Base-by-base conservation (phyloP, 1,139 yeast genomes). In the Kluyveromyces sp. region DNA sequence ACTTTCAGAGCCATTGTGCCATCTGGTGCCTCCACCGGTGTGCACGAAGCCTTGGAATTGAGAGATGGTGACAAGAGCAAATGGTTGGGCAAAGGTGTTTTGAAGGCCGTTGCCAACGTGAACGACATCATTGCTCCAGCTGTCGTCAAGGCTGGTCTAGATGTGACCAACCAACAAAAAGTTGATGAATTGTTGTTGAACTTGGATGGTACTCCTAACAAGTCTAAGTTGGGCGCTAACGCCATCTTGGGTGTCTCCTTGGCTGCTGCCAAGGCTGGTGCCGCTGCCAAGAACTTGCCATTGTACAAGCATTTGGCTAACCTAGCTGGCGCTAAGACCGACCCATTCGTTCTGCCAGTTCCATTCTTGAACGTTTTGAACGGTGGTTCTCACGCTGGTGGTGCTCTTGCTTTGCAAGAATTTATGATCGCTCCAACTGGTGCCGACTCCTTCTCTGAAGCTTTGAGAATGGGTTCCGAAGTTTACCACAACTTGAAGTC, bases 331-430 rank as follows among this genome's bases (percentile, higher is more conserved):
- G 45, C 64, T 45, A 73, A 68, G 52, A 65, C 85, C 54, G 74
- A 80, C 64, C 87, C 89, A 68, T 85, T 68, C 68, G 94, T 86
- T 48, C 73, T 86, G 66, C 95, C 95, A 70, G 95, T 88, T 70
- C 95, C 96, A 58, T 86, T 87, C 87, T 92, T 85, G 76, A 89
- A 89, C 74, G 96, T 89, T 57, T 78, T 89, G 70, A 89, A 89
- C 80, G 96, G 97, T 77, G 96, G 97, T 71, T 83, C 94, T 66
- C 97, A 89, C 75, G 96, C 97, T 64, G 97, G 96, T 75, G 97
- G 97, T 76, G 84, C 89, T 66, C 77, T 89, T 59, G 96, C 96
- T 61, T 81, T 89, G 81, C 97, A 89, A 77, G 97, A 89, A 77
- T 89, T 89, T 77, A 88, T 89, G 96, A 85, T 89, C 73, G 95